A percentile compares a stretch with the other conserved stretches of the same genome.
Evolutionary conservation across 768 basidiomycete species (phyloP).

Genomic region (Dioszegia hungarica): DNA sequence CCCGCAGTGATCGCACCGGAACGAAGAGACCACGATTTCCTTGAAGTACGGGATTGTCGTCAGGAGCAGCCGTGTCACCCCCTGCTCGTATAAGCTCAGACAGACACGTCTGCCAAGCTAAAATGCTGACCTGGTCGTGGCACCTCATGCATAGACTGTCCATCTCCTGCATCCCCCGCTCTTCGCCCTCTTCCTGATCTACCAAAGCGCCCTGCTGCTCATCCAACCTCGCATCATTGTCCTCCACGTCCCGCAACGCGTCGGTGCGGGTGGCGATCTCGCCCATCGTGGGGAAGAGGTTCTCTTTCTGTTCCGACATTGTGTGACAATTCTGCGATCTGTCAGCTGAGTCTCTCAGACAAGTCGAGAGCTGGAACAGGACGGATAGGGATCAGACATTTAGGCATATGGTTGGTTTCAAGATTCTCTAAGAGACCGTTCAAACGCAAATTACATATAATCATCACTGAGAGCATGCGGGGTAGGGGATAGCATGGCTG

Average conservation of each 20-base stretch:
- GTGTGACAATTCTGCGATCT: not conserved
- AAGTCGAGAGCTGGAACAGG: not conserved
- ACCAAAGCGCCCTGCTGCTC: constrained; percentile 17
- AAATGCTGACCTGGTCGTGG: constrained; percentile 67
- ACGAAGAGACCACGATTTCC: constrained; percentile 93
- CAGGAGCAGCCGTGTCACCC: constrained; percentile 76
- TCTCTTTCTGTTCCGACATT: constrained; percentile 32
- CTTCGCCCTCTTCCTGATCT: constrained; percentile 54
- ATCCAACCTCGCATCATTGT: constrained; percentile 22
- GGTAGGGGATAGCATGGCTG: not conserved
- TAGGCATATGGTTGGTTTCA: constrained; percentile 41
- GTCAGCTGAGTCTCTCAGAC: not conserved
- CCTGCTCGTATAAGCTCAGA: constrained; percentile 55
- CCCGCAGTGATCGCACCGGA: constrained; percentile 91
- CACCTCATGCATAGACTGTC: constrained; percentile 94
- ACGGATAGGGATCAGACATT: constrained; percentile 35
- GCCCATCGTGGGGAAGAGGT: constrained; percentile 61
- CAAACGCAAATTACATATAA: constrained; percentile 41
- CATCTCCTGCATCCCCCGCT: constrained; percentile 68
- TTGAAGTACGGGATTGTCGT: constrained; percentile 93
- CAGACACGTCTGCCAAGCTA: not conserved
- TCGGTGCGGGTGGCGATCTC: constrained; percentile 57
- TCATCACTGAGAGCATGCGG: constrained; percentile 18
- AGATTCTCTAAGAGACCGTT: constrained; percentile 12
- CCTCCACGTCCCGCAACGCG: constrained; percentile 41